Percentiles rank a stretch among this genome's conserved stretches.
Evolutionary conservation across 352 stramenopile species (phyloP).

Genomic region (Thraustotheca clavata): DNA sequence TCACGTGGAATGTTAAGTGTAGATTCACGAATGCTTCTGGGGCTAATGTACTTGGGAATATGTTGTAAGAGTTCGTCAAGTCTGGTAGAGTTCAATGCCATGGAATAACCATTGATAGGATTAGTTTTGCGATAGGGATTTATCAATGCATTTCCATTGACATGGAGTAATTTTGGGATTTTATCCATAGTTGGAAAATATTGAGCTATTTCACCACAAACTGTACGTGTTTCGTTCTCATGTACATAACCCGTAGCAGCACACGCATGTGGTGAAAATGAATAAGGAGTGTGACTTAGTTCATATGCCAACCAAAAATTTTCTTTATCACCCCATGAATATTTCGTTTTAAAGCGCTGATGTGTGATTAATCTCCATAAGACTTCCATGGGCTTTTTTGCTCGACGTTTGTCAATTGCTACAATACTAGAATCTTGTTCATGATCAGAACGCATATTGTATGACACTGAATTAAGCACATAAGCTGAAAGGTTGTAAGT

Average conservation of each 20-base stretch:
- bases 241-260: constrained; percentile 3
- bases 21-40: not conserved
- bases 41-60: constrained; percentile 1
- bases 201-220: constrained; percentile 40
- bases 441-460: constrained; percentile 33
- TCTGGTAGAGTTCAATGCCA: not conserved
- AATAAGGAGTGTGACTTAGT: constrained; percentile 39
- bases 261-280: constrained; percentile 32
- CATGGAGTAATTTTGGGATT: constrained; percentile 28
- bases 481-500: constrained; percentile 31
- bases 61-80: not conserved
- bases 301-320: constrained; percentile 46
- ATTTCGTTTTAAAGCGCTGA: constrained; percentile 32
- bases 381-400: constrained; percentile 33
- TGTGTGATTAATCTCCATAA: constrained; percentile 37
- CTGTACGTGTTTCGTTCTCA: constrained; percentile 26
- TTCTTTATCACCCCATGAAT: constrained; percentile 52
- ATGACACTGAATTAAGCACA: constrained; percentile 33
- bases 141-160: constrained; percentile 40
- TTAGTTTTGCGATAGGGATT: constrained; percentile 28
- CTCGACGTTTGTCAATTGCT: constrained; percentile 32
- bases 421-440: constrained; percentile 59
- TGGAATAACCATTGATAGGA: not conserved
- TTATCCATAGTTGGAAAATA: constrained; percentile 30
- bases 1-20: constrained; percentile 10